A percentile compares a stretch with the other conserved stretches of the same genome.
These are phyloP conservation scores for Cryptococcus sp. DNA, from an alignment of 1,284 basidiomycete species.

Conservation along the genomic window DNA sequence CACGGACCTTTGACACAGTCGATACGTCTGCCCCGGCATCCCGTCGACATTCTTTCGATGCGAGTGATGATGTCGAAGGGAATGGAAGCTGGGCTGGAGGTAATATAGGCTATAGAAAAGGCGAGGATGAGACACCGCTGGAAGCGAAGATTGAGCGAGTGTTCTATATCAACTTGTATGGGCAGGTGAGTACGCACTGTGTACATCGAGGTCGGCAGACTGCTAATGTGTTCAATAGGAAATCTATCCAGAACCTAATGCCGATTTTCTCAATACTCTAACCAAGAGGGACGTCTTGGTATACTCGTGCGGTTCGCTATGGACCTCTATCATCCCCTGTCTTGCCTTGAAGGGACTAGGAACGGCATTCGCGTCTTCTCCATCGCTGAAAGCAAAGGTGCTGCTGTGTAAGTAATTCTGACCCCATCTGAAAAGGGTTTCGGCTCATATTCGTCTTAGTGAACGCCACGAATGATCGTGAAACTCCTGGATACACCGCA, in stretches of 20 bases:
- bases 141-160: conserved; percentile 67
- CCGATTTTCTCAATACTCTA: conserved; percentile 71
- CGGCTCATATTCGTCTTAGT: conserved; percentile 57
- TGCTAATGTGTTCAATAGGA: conserved; percentile 55
- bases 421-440: not conserved
- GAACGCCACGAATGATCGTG: conserved; percentile 85
- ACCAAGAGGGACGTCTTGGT: conserved; percentile 70
- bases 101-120: conserved; percentile 49
- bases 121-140: conserved; percentile 61
- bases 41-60: conserved; percentile 9
- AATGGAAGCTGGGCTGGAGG: conserved; percentile 49
- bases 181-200: conserved; percentile 56
- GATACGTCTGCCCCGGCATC: conserved; percentile 29
- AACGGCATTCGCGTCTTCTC: conserved; percentile 72
- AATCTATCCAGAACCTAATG: conserved; percentile 83
- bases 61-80: conserved; percentile 58
- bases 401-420: conserved; percentile 65
- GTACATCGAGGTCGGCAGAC: not conserved
- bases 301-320: conserved; percentile 89
- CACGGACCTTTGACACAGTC: conserved; percentile 48
- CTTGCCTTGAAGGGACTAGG: conserved; percentile 82
- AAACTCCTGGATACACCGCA: conserved; percentile 82
- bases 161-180: conserved; percentile 92
- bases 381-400: conserved; percentile 73
- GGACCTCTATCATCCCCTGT: conserved; percentile 93